Conservation (phyloP, 75 land plant species). For the Pinus taeda region DNA sequence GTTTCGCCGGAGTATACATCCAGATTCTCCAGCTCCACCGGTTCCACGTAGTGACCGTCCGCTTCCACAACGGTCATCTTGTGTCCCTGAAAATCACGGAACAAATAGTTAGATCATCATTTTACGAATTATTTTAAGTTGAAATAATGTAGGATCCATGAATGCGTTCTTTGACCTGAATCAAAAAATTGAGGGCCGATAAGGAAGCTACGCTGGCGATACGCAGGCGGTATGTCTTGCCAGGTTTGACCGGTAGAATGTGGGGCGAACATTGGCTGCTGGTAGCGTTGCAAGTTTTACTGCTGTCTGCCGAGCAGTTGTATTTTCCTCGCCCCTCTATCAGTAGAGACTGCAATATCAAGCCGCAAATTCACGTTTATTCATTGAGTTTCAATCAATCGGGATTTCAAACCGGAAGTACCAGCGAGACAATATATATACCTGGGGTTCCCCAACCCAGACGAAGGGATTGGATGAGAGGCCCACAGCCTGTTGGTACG, state of each 20-base stretch:
- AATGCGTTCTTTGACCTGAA: constrained; percentile 15
- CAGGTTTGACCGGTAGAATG: constrained; percentile 32
- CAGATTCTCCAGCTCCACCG: constrained; percentile 48
- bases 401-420: too few species aligned
- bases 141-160: too few species aligned
- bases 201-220: constrained; percentile 72
- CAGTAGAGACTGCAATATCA: constrained; percentile 46
- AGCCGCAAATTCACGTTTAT: too few species aligned
- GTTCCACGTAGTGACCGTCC: constrained; percentile 81
- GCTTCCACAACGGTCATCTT: constrained; percentile 85
- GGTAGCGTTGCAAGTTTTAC: constrained; percentile 15
- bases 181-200: background rate
- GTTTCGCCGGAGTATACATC: constrained; percentile 88
- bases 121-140: too few species aligned
- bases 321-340: constrained; percentile 75
- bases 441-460: too few species aligned
- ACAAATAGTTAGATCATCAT: constrained; percentile 8
- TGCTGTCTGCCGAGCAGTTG: constrained; percentile 53
- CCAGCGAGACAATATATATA: too few species aligned
- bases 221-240: constrained; percentile 29
- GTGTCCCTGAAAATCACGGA: constrained; percentile 46
- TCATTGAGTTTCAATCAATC: too few species aligned
- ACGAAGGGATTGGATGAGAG: too few species aligned
- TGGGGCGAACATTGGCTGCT: constrained; percentile 42
- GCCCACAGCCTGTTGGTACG: too few species aligned